Conservation (phyloP, 2,329 filamentous ascomycete species). For the Didymella lethalis region DNA sequence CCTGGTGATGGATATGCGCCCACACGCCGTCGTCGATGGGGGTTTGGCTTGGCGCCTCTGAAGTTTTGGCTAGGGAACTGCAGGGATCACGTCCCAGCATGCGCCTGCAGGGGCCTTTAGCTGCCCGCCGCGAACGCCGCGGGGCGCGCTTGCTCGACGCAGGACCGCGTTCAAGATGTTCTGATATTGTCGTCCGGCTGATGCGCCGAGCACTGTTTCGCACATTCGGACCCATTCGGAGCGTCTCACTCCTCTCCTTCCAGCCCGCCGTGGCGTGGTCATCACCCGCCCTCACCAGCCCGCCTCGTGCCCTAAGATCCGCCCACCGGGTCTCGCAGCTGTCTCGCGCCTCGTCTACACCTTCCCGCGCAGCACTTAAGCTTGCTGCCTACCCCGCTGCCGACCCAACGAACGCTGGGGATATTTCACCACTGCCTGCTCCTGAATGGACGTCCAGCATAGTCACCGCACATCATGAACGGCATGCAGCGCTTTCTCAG, state of each 20-base stretch:
- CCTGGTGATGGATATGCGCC: conserved; percentile 22
- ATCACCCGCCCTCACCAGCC: conserved; percentile 1
- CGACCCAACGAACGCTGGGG: conserved; percentile 14
- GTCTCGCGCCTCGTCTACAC: conserved; percentile 23
- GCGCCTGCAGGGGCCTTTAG: not conserved
- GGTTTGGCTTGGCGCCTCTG: conserved; percentile 24
- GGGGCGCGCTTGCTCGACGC: conserved; percentile 2
- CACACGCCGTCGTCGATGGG: conserved; percentile 4
- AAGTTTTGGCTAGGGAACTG: not conserved
- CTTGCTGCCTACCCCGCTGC: conserved; percentile 30
- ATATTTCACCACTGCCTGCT: conserved; percentile 12
- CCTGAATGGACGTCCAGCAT: conserved; percentile 31
- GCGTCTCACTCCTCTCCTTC: conserved; percentile 3
- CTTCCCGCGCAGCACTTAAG: conserved; percentile 18
- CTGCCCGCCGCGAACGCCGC: not conserved
- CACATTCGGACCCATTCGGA: not conserved
- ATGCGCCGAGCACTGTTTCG: not conserved
- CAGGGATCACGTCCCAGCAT: conserved; percentile 22
- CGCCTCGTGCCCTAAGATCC: conserved; percentile 6
- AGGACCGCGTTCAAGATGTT: not conserved
- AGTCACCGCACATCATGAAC: conserved; percentile 52
- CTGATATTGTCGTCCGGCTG: not conserved
- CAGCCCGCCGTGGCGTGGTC: conserved; percentile 20
- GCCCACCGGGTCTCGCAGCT: not conserved
- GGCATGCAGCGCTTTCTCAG: conserved; percentile 72